These are phyloP conservation scores for Noccaea bulbosa DNA, from an alignment of 345 rosid species.

Conservation along the genomic window DNA sequence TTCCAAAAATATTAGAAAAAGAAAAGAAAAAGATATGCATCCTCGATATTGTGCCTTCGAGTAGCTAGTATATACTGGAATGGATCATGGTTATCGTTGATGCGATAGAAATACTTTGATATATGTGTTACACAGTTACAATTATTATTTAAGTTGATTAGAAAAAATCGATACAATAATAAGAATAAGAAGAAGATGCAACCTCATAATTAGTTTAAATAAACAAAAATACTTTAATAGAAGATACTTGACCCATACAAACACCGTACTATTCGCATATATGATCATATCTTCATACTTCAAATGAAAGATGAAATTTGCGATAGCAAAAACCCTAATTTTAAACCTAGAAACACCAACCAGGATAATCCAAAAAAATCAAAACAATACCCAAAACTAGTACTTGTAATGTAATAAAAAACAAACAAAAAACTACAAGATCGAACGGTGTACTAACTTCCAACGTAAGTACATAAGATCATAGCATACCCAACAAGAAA, in stretches of 20 bases:
- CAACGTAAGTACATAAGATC: conserved; percentile 41
- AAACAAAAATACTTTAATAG: conserved; percentile 4
- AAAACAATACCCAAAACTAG: conserved; percentile 26
- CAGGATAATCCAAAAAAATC: conserved; percentile 31
- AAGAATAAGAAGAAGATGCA: conserved; percentile 4
- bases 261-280: conserved; percentile 28
- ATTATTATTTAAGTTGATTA: not conserved
- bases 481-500: conserved; percentile 33
- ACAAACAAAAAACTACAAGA: conserved; percentile 27
- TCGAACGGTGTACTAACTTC: conserved; percentile 25
- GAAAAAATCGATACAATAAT: not conserved
- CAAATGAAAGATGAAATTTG: conserved; percentile 11
- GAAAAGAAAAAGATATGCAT: not conserved
- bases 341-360: conserved; percentile 28
- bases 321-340: conserved; percentile 27
- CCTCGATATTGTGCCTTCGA: conserved; percentile 2
- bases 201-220: not conserved
- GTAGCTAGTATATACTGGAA: conserved; percentile 12
- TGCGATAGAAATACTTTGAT: not conserved
- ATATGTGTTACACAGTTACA: conserved; percentile 1
- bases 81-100: not conserved
- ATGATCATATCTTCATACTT: conserved; percentile 30
- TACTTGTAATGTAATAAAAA: not conserved
- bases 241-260: conserved; percentile 16
- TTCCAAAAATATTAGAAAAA: not conserved